These are phyloP conservation scores for Halteria grandinella DNA, from an alignment of 73 alveolate genomes.

Conservation along the genomic window DNA sequence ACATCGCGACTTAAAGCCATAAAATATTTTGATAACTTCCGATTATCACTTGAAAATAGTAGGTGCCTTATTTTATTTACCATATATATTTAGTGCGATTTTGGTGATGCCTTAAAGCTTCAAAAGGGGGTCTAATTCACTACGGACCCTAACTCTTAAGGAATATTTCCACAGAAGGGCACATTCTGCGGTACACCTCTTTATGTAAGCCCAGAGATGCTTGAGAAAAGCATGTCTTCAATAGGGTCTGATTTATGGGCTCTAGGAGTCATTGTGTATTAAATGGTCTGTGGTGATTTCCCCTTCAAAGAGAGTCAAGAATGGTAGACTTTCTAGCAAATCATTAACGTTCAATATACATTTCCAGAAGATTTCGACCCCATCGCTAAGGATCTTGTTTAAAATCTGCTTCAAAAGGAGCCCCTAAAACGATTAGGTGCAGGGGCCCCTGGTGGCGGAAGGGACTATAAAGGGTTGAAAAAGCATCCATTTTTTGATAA, in stretches of 20 bases:
- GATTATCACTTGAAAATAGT: constrained; percentile 76
- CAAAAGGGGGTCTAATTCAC: constrained; percentile 28
- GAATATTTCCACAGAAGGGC: constrained; percentile 2
- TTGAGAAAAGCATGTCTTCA: constrained; percentile 55
- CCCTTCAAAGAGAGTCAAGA: constrained; percentile 44
- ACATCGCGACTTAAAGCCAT: constrained; percentile 88
- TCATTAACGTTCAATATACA: constrained; percentile 18
- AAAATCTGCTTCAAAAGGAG: constrained; percentile 1
- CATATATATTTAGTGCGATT: constrained; percentile 30
- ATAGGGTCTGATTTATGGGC: constrained; percentile 66
- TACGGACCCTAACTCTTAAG: constrained; percentile 3
- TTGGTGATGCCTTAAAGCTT: constrained; percentile 21
- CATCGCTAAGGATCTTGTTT: constrained; percentile 17
- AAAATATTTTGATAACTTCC: constrained; percentile 76
- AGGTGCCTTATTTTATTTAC: not conserved
- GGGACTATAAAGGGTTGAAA: constrained; percentile 47
- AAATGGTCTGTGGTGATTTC: constrained; percentile 42
- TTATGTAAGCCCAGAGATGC: constrained; percentile 84
- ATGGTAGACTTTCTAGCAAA: constrained; percentile 46
- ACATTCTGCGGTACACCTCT: constrained; percentile 77
- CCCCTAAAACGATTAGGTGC: constrained; percentile 45
- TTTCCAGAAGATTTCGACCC: constrained; percentile 30
- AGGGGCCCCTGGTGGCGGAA: constrained; percentile 26
- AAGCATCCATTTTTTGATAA: constrained; percentile 74
- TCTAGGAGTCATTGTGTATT: constrained; percentile 47